These are phyloP conservation scores for Gliomastix tumulicola DNA, from an alignment of 2,329 filamentous ascomycete species.

Conservation along the genomic window DNA sequence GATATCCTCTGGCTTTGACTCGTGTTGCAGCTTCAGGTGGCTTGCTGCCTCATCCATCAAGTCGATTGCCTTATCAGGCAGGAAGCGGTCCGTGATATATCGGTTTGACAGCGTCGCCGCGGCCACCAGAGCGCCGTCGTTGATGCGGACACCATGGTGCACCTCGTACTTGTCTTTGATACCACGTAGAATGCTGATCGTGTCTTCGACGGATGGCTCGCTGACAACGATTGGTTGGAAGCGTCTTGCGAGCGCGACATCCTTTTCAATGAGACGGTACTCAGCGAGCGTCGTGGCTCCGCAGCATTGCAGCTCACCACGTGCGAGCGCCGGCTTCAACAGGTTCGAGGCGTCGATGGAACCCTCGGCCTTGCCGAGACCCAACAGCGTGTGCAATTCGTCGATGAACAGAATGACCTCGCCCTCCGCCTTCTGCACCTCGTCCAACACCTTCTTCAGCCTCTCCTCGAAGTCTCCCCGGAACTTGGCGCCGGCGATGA, in stretches of 20 bases:
- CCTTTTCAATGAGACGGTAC: conserved; percentile 91
- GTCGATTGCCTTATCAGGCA: conserved; percentile 96
- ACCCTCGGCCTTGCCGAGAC: conserved; percentile 89
- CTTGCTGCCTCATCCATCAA: conserved; percentile 93
- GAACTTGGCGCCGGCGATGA: conserved; percentile 95
- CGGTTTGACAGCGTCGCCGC: conserved; percentile 89
- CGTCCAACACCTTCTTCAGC: conserved; percentile 82
- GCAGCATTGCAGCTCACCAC: conserved; percentile 90
- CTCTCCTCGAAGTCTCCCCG: conserved; percentile 94
- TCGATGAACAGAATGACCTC: conserved; percentile 93
- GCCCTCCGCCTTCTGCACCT: conserved; percentile 83
- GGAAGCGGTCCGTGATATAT: conserved; percentile 92
- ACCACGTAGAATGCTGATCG: conserved; percentile 88
- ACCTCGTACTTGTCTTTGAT: conserved; percentile 98
- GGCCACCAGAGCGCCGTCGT: conserved; percentile 83
- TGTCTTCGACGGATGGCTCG: conserved; percentile 85
- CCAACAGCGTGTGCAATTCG: conserved; percentile 85
- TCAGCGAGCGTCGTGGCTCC: conserved; percentile 91
- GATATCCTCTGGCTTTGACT: conserved; percentile 93
- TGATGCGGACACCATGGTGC: conserved; percentile 92
- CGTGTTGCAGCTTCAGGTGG: conserved; percentile 83
- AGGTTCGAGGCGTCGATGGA: conserved; percentile 95
- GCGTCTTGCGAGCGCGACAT: conserved; percentile 82
- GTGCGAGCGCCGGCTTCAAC: conserved; percentile 85
- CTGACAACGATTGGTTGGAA: conserved; percentile 95